A percentile compares a stretch with the other conserved stretches of the same genome.
phyloP scores from a whole-genome alignment of 306 rosid genomes.

The Geum urbanum region DNA sequence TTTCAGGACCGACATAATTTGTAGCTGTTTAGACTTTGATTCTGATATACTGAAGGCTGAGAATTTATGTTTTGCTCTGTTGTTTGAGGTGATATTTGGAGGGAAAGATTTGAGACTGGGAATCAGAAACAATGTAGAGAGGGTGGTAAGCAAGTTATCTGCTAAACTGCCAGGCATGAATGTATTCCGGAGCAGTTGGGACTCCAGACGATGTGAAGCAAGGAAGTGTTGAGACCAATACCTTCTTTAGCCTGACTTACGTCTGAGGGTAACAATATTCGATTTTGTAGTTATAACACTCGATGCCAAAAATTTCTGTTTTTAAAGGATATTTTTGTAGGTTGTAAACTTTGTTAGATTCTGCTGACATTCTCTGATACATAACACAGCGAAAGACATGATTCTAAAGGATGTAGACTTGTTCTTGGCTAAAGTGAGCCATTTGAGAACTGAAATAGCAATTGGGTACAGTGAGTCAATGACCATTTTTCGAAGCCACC shows the following conservation, averaged over 20 bases:
- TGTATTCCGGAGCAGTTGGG: constrained; percentile 66
- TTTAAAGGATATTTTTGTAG: constrained; percentile 43
- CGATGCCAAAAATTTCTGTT: constrained; percentile 24
- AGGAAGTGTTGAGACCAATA: constrained; percentile 18
- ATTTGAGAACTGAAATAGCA: constrained; percentile 9
- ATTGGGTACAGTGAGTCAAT: neutral
- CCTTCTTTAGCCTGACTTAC: constrained; percentile 10
- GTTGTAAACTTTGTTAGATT: constrained; percentile 43
- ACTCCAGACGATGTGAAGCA: constrained; percentile 53
- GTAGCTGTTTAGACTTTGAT: constrained; percentile 16
- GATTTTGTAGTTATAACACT: constrained; percentile 29
- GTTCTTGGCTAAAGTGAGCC: constrained; percentile 16
- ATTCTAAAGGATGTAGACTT: constrained; percentile 32
- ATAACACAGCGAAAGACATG: constrained; percentile 31
- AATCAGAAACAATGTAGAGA: neutral
- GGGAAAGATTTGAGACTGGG: neutral
- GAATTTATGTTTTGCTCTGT: neutral
- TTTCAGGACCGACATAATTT: constrained; percentile 9
- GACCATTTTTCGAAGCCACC: constrained; percentile 14
- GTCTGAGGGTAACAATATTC: constrained; percentile 14
- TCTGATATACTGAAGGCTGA: neutral
- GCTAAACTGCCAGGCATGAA: constrained; percentile 50
- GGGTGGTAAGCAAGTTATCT: neutral
- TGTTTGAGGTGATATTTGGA: neutral
- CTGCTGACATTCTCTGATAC: constrained; percentile 40